Conservation (phyloP, 176 grass and related monocot species). For the Aegilops tauschii region DNA sequence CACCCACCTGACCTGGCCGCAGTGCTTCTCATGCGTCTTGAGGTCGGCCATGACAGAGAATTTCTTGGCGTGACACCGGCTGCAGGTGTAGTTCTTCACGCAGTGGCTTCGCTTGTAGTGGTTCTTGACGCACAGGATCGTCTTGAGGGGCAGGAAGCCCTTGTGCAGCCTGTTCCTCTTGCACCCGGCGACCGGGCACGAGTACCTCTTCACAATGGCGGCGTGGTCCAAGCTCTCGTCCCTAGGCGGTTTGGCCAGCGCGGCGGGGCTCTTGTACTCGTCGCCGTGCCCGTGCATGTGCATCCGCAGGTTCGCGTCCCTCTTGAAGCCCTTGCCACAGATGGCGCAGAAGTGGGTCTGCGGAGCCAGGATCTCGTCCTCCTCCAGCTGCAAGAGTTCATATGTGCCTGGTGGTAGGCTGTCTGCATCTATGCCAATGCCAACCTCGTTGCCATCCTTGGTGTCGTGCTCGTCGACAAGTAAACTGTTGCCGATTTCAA, state of each 20-base stretch:
- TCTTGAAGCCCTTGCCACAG: constrained; percentile 82
- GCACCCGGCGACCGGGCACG: constrained; percentile 64
- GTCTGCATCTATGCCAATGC: constrained; percentile 44
- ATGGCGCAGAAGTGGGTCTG: constrained; percentile 77
- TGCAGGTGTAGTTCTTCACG: constrained; percentile 71
- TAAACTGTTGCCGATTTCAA: constrained; percentile 1
- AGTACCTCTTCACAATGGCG: constrained; percentile 53
- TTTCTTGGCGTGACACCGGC: constrained; percentile 60
- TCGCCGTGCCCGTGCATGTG: constrained; percentile 85
- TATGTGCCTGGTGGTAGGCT: constrained; percentile 40
- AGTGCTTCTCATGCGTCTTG: constrained; percentile 85
- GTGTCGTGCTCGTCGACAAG: constrained; percentile 43
- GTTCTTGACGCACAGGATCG: constrained; percentile 78
- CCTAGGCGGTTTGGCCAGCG: constrained; percentile 66
- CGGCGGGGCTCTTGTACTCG: constrained; percentile 70
- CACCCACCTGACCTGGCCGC: constrained; percentile 59
- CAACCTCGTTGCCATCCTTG: constrained; percentile 41
- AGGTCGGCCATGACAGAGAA: constrained; percentile 78
- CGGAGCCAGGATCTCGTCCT: constrained; percentile 80
- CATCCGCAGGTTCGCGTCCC: constrained; percentile 80
- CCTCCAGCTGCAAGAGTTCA: constrained; percentile 68
- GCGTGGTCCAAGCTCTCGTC: constrained; percentile 35
- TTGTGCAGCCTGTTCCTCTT: constrained; percentile 81
- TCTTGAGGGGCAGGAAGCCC: constrained; percentile 79
- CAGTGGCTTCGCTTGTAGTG: constrained; percentile 86